Percentiles rank a stretch among this genome's conserved stretches.
Evolutionary conservation across 371 early-diverging fungal genomes (phyloP).

Genomic region (Coemansia sp.): DNA sequence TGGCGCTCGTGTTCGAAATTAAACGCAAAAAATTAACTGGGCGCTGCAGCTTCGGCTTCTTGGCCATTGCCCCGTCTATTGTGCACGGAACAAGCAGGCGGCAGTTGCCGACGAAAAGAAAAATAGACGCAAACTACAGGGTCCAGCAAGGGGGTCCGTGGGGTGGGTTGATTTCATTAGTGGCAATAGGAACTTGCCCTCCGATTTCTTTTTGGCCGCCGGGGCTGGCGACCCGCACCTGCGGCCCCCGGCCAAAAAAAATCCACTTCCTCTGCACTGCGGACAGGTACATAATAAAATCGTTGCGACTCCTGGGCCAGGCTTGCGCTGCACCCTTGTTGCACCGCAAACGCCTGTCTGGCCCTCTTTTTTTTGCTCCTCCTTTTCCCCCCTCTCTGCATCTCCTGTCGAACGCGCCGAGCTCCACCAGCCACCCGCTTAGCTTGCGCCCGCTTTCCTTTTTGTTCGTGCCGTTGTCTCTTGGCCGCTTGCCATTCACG

Average conservation of each 20-base stretch:
- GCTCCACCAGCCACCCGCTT: constrained; percentile 17
- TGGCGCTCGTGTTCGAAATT: no score
- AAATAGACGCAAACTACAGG: constrained; percentile 14
- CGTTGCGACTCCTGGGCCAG: constrained; percentile 13
- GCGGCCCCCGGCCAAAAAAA: not conserved
- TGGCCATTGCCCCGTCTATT: not conserved
- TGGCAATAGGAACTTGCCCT: not conserved
- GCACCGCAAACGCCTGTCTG: not conserved
- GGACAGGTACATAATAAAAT: constrained; percentile 10
- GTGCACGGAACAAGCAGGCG: not conserved
- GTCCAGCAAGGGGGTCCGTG: constrained; percentile 5
- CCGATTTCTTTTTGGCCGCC: not conserved
- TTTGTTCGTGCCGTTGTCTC: constrained; percentile 1
- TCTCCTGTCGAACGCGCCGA: not conserved
- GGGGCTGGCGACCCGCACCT: constrained; percentile 3
- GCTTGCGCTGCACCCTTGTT: not conserved
- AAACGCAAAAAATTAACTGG: not conserved
- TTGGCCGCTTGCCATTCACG: constrained; percentile 4
- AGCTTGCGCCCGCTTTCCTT: constrained; percentile 2
- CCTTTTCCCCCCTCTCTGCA: constrained; percentile 2
- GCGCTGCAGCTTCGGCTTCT: constrained; percentile 8
- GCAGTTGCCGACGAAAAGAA: not conserved
- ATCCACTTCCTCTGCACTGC: not conserved
- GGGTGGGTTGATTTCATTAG: constrained; percentile 12
- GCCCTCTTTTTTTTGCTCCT: constrained; percentile 2